Evolutionary conservation across 441 rosid species (phyloP), one percentile per base, ranked within the genome.

Genomic region (Croton laevigatus): DNA sequence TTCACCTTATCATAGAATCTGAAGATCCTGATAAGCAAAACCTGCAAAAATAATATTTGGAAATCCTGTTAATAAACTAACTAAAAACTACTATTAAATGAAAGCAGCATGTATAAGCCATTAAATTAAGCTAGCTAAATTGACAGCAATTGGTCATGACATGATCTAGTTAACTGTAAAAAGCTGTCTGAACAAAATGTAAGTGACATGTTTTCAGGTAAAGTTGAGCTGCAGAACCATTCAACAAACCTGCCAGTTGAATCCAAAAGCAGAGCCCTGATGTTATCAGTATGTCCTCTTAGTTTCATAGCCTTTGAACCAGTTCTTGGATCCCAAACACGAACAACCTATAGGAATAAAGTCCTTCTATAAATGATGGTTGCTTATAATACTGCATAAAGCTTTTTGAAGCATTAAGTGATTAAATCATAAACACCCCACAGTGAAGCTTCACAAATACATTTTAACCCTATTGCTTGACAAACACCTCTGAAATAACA

Each of bases 301-400:
- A 96, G 78, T 81, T 96, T 96, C 97, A 96, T 89, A 74, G 89
- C 88, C 88, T 96, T 96, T 53, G 94, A 82, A 76, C 98, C 99
- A 76, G 91, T 86, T 81, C 99, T 88, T 70, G 98, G 97, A 80
- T 96, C 99, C 99, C 99, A 96, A 70, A 93, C 97, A 57, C 99
- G 97, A 75, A 96, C 93, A 76, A 91, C 97, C 99, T 96, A 73
- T 53, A 83, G 61, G 65, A 75, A 75, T 10, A 65, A 76, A 48
- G 62, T 71, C 27, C 77, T 34, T 34, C 49, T 49, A 66, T 37
- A 38, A 57, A 64, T 19, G 11, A 6, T 9, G 59, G 46, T 58
- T 46, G 34, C 59, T 53, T 42, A 16, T 12, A 68, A 45, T 42
- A 59, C 59, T 27, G 11, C 20, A 55, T 32, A 53, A 68, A 12